Conservation (phyloP, 2,329 filamentous ascomycete genomes). For the Talaromyces sp. region DNA sequence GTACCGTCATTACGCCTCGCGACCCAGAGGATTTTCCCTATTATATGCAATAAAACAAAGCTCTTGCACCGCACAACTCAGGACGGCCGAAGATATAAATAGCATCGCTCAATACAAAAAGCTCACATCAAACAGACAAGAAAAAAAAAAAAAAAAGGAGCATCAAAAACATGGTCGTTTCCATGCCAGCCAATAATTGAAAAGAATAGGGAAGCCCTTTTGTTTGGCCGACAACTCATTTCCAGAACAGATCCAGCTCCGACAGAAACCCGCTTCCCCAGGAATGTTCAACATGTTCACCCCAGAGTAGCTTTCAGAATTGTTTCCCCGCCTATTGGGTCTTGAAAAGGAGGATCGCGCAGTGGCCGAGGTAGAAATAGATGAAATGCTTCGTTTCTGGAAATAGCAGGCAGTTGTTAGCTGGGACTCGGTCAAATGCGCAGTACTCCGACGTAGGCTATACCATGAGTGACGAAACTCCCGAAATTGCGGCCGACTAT, state of each 20-base stretch:
- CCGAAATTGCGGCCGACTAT: slow-evolving; percentile 98
- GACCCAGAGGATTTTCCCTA: not conserved
- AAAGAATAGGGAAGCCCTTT: not conserved
- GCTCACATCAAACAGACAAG: not conserved
- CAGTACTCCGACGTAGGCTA: slow-evolving; percentile 19
- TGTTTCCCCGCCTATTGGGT: slow-evolving; percentile 61
- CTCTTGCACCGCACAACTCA: not conserved
- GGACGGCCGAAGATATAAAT: not conserved
- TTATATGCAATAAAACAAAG: not conserved
- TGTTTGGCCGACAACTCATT: not conserved
- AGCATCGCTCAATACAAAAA: not conserved
- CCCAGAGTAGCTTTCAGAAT: not conserved
- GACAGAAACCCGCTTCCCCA: not conserved
- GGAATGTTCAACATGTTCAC: not conserved
- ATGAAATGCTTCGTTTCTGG: slow-evolving; percentile 99
- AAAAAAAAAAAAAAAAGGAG: not conserved
- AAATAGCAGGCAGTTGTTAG: not conserved
- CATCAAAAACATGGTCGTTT: not conserved
- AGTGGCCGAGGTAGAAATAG: slow-evolving; percentile 99
- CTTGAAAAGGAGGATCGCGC: slow-evolving; percentile 97
- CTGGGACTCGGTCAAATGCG: not conserved
- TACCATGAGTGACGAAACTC: slow-evolving; percentile 97
- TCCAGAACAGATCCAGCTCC: not conserved
- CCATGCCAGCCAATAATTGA: not conserved
- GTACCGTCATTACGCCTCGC: not conserved